Evolutionary conservation across 1,284 basidiomycete genomes (phyloP).

Genomic region (Pulveroboletus sp.): DNA sequence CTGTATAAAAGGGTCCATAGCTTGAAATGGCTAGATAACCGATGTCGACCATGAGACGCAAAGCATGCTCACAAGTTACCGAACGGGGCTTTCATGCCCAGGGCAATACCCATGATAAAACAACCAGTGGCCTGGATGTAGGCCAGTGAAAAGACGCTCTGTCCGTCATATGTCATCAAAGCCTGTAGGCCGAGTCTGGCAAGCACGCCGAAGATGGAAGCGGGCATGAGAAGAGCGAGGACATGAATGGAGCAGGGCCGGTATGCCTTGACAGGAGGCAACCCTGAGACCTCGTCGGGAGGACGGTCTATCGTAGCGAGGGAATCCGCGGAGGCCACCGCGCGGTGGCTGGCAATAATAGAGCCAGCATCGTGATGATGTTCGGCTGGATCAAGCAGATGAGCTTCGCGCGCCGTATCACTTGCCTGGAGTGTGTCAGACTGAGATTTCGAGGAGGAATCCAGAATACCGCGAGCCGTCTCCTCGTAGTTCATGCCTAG

Average conservation of each 20-base stretch:
- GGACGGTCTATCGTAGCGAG: slow-evolving; percentile 52
- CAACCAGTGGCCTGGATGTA: slow-evolving; percentile 91
- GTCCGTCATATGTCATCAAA: slow-evolving; percentile 68
- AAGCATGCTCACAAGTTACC: slow-evolving; percentile 63
- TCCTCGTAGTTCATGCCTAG: no score
- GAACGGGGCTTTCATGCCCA: slow-evolving; percentile 68
- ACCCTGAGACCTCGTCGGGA: slow-evolving; percentile 41
- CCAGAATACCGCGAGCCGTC: not conserved
- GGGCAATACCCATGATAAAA: slow-evolving; percentile 83
- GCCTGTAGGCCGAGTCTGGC: slow-evolving; percentile 73
- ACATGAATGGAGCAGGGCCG: slow-evolving; percentile 61
- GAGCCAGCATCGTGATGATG: slow-evolving; percentile 30
- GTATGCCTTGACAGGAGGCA: slow-evolving; percentile 46
- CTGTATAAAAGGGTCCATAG: slow-evolving; percentile 85
- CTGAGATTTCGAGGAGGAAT: not conserved
- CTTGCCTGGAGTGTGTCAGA: not conserved
- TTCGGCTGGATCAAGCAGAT: not conserved
- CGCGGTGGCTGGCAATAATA: slow-evolving; percentile 35
- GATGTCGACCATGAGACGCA: slow-evolving; percentile 3
- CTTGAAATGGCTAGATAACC: slow-evolving; percentile 39
- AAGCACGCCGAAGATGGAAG: slow-evolving; percentile 76
- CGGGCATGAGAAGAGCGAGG: slow-evolving; percentile 68
- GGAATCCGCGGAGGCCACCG: slow-evolving; percentile 37
- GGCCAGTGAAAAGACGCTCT: slow-evolving; percentile 77
- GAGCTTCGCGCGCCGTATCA: not conserved